A percentile compares a stretch with the other conserved stretches of the same genome.
phyloP scores from a whole-genome alignment of 2,329 filamentous ascomycete genomes.

The Phaeophleospora eucalypticola region DNA sequence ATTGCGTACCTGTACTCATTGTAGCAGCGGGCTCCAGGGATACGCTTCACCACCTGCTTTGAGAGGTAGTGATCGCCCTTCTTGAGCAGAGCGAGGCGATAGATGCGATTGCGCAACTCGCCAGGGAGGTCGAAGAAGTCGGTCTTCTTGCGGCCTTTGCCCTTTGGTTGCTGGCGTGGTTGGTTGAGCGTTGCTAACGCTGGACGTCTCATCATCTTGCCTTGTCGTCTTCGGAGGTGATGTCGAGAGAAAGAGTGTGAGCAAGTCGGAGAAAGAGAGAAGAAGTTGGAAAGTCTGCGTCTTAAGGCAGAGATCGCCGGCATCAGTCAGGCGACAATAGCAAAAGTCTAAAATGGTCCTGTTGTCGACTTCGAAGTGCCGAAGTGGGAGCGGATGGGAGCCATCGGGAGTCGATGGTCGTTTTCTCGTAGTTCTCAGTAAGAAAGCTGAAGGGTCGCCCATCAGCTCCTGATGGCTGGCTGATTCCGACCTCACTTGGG shows the following conservation, averaged over 20 bases:
- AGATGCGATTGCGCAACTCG: slow-evolving; percentile 27
- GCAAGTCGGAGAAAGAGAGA: too few relatives aligned
- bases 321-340: too few relatives aligned
- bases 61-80: slow-evolving; percentile 8
- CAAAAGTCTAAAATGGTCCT: too few relatives aligned
- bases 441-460: too few relatives aligned
- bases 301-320: too few relatives aligned
- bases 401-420: too few relatives aligned
- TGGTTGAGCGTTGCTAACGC: not conserved
- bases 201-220: not conserved
- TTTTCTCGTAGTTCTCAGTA: too few relatives aligned
- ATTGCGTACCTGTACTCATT: not conserved
- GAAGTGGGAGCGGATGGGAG: too few relatives aligned
- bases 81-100: slow-evolving; percentile 19
- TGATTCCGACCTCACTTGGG: too few relatives aligned
- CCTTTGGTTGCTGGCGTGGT: not conserved
- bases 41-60: slow-evolving; percentile 9
- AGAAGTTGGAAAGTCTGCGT: too few relatives aligned
- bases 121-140: slow-evolving; percentile 13
- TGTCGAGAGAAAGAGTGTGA: not conserved
- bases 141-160: slow-evolving; percentile 1
- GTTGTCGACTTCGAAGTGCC: too few relatives aligned
- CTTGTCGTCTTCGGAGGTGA: not conserved
- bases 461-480: too few relatives aligned
- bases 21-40: not conserved